Conservation (phyloP, 2,329 filamentous ascomycete genomes). For the Fusarium mexicanum region DNA sequence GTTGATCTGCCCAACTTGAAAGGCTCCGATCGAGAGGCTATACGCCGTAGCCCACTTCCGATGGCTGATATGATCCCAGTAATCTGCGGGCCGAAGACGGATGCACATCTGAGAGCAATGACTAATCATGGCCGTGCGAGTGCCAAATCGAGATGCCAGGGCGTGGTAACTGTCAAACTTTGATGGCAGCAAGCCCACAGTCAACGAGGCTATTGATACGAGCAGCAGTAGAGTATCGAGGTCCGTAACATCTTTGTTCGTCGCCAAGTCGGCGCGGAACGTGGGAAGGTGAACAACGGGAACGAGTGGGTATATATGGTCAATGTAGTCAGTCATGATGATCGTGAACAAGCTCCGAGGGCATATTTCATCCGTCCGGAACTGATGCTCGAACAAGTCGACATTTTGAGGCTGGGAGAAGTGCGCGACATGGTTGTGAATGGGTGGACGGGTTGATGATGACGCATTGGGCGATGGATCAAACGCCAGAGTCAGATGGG, state of each 20-base stretch:
- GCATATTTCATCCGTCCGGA: not conserved
- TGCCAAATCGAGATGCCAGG: not conserved
- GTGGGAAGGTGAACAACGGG: not conserved
- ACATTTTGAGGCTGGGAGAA: not conserved
- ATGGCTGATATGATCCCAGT: slow-evolving; percentile 13
- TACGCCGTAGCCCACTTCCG: not conserved
- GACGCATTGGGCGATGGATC: not conserved
- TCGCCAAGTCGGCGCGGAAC: not conserved
- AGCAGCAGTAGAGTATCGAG: not conserved
- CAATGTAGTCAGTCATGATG: not conserved
- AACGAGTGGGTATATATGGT: not conserved
- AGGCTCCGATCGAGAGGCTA: not conserved
- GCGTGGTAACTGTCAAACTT: not conserved
- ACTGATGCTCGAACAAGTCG: not conserved
- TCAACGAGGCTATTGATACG: not conserved
- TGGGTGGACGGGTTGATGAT: not conserved
- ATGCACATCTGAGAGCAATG: not conserved
- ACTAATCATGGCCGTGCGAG: not conserved
- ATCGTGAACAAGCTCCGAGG: not conserved
- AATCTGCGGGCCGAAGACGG: not conserved
- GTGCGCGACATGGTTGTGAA: not conserved
- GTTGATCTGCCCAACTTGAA: not conserved
- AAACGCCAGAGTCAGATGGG: not conserved
- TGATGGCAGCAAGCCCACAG: not conserved
- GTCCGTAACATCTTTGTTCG: not conserved